A percentile compares a stretch with the other conserved stretches of the same genome.
These are phyloP conservation scores for Scheffersomyces amazonensis DNA, from an alignment of 805 yeast genomes.

Conservation along the genomic window DNA sequence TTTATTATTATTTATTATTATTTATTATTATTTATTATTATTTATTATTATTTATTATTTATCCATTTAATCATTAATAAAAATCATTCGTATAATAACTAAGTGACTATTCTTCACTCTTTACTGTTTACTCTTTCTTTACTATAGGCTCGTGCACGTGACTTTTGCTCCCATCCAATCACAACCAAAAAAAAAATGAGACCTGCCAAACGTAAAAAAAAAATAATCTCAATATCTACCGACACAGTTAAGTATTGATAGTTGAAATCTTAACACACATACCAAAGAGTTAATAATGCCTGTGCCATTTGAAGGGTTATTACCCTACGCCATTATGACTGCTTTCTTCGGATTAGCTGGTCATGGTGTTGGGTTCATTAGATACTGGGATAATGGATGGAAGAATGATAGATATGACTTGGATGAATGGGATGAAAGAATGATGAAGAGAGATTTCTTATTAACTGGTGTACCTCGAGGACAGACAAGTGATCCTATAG, in stretches of 20 bases:
- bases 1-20: no score
- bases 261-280: not conserved
- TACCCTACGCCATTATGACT: constrained; percentile 45
- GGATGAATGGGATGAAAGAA: constrained; percentile 41
- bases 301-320: constrained; percentile 46
- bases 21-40: no score
- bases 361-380: constrained; percentile 41
- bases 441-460: constrained; percentile 72
- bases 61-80: no score
- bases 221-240: not conserved
- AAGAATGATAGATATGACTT: constrained; percentile 43
- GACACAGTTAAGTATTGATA: no score
- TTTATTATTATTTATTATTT: no score
- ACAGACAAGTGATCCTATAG: constrained; percentile 61
- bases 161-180: not conserved
- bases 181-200: not conserved
- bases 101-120: no score
- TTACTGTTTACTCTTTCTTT: no score
- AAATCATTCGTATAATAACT: no score
- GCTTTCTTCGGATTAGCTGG: constrained; percentile 46
- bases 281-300: constrained; percentile 28
- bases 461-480: constrained; percentile 74
- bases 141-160: not conserved
- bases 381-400: constrained; percentile 51
- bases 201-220: not conserved